phyloP scores from a whole-genome alignment of 805 yeast species.

The Ogataea methylovora region DNA sequence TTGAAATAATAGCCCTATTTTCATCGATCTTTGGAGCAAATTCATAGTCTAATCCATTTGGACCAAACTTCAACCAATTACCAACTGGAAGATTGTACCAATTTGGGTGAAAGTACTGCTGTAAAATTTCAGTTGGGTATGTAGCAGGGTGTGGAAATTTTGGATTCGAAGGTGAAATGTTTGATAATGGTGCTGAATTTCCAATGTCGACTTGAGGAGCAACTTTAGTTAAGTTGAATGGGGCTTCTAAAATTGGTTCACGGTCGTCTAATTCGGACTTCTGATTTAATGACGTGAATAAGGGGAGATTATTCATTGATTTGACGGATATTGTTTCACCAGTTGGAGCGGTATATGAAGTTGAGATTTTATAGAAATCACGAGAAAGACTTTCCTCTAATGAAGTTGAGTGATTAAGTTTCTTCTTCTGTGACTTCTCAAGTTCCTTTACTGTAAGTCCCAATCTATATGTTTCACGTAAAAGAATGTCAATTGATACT shows the following conservation, averaged over 20 bases:
- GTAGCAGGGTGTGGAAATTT: constrained; percentile 8
- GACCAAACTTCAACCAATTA: constrained; percentile 48
- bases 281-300: constrained; percentile 63
- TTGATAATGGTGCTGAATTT: constrained; percentile 34
- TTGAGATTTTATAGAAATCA: constrained; percentile 56
- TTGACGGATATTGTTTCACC: constrained; percentile 60
- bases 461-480: constrained; percentile 51
- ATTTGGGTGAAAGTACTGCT: constrained; percentile 49
- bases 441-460: constrained; percentile 22
- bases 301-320: constrained; percentile 60
- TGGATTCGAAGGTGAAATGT: constrained; percentile 31
- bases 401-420: constrained; percentile 1
- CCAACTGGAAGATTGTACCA: constrained; percentile 61
- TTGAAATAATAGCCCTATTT: constrained; percentile 44
- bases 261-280: constrained; percentile 74
- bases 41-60: constrained; percentile 31
- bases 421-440: constrained; percentile 2
- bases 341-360: constrained; percentile 40
- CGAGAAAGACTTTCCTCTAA: constrained; percentile 38
- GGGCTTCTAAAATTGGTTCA: constrained; percentile 58
- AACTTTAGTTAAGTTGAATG: constrained; percentile 58
- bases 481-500: constrained; percentile 51
- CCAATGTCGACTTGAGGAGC: constrained; percentile 42
- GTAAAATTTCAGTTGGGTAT: constrained; percentile 45
- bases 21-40: constrained; percentile 68